A percentile compares a stretch with the other conserved stretches of the same genome.
phyloP scores from a whole-genome alignment of 225 moss, liverwort and hornwort species.

The Polytrichum commune region DNA sequence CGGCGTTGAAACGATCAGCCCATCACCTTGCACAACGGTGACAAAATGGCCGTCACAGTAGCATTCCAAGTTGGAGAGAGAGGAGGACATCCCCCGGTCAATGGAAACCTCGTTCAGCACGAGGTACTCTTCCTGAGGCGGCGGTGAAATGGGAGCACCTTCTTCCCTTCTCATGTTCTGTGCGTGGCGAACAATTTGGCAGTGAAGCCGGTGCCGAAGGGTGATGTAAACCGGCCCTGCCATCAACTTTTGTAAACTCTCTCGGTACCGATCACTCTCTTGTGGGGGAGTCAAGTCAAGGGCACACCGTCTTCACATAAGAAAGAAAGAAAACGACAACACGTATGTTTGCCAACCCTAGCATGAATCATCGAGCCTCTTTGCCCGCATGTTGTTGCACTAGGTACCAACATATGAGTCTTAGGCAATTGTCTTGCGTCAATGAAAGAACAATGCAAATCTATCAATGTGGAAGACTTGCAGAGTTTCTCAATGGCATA shows the following conservation, averaged over 20 bases:
- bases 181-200: slow-evolving; percentile 68
- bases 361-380: too few relatives aligned
- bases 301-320: background rate
- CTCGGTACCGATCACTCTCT: slow-evolving; percentile 80
- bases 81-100: slow-evolving; percentile 90
- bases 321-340: too few relatives aligned
- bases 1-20: slow-evolving; percentile 84
- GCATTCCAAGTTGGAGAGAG: slow-evolving; percentile 84
- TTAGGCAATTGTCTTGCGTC: too few relatives aligned
- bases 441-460: too few relatives aligned
- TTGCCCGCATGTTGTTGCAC: too few relatives aligned
- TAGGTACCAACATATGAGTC: too few relatives aligned
- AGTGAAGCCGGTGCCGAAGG: slow-evolving; percentile 84
- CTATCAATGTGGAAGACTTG: too few relatives aligned
- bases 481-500: too few relatives aligned
- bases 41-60: slow-evolving; percentile 93
- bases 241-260: slow-evolving; percentile 71
- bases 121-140: slow-evolving; percentile 53
- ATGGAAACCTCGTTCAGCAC: slow-evolving; percentile 92
- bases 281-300: background rate
- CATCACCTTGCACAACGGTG: slow-evolving; percentile 93
- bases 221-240: slow-evolving; percentile 82
- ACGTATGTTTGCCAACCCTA: too few relatives aligned
- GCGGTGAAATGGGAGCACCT: slow-evolving; percentile 12
- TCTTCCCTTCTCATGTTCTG: background rate